Percentiles rank a stretch among this genome's conserved stretches.
phyloP scores from a whole-genome alignment of 1,139 yeast species.

The Taiozyma sp. region DNA sequence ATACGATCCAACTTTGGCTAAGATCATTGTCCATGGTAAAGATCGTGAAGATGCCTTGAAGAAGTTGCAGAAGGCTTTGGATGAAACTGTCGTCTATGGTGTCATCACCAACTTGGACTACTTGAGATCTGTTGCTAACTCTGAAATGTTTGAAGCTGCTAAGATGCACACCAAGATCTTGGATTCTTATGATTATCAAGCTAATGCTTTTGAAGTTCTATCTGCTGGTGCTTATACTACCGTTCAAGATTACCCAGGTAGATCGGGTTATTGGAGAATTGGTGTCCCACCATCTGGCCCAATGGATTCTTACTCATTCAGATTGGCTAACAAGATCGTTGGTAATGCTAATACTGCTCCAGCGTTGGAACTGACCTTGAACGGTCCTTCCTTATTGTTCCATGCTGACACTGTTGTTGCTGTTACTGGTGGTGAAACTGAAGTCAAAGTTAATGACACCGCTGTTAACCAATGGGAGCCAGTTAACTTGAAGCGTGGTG shows the following conservation, averaged over 20 bases:
- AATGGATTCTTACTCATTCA: constrained; percentile 89
- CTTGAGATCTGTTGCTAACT: constrained; percentile 75
- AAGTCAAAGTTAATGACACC: constrained; percentile 59
- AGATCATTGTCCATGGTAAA: constrained; percentile 89
- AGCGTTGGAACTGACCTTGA: constrained; percentile 83
- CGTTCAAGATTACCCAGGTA: constrained; percentile 94
- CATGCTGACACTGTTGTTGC: constrained; percentile 76
- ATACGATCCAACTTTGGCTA: constrained; percentile 94
- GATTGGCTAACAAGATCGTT: constrained; percentile 84
- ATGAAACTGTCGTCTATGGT: constrained; percentile 84
- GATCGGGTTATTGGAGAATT: constrained; percentile 80
- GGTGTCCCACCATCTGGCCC: constrained; percentile 99
- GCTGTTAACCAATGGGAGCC: constrained; percentile 67
- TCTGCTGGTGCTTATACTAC: constrained; percentile 93
- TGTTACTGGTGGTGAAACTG: constrained; percentile 78
- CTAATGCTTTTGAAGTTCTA: constrained; percentile 78
- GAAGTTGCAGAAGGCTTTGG: constrained; percentile 72
- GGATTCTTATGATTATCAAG: constrained; percentile 74
- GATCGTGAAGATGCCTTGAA: constrained; percentile 79
- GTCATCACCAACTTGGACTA: constrained; percentile 89
- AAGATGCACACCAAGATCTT: constrained; percentile 81
- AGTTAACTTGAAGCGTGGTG: constrained; percentile 63
- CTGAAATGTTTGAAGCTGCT: constrained; percentile 78
- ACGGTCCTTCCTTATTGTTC: constrained; percentile 81
- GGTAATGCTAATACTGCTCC: constrained; percentile 82